Evolutionary conservation across 768 basidiomycete species (phyloP).

Genomic region (Podaxis sp.): DNA sequence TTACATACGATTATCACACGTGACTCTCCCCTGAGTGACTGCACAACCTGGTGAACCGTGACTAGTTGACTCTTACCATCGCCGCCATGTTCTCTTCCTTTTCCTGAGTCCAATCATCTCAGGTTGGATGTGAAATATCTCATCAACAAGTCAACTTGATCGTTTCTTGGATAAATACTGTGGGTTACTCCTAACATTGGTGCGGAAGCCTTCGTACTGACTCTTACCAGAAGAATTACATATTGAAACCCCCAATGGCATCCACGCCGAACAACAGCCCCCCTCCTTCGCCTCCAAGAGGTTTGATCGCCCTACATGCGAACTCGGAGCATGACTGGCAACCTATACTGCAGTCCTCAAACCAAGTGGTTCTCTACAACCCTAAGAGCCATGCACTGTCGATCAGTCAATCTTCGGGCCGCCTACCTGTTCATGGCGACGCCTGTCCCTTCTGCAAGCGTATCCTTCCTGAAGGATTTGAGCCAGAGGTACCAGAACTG

Average conservation of each 20-base stretch:
- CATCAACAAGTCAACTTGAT: background rate
- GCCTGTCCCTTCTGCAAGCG: conserved; percentile 79
- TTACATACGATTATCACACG: background rate
- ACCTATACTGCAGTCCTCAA: conserved; percentile 78
- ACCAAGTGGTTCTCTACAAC: conserved; percentile 88
- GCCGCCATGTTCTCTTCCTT: background rate
- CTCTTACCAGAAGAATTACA: background rate
- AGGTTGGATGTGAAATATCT: background rate
- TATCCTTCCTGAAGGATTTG: conserved; percentile 48
- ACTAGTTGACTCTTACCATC: background rate
- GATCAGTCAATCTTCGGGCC: conserved; percentile 41
- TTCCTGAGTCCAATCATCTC: background rate
- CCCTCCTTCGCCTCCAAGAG: conserved; percentile 17
- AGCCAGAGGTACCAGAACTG: conserved; percentile 22
- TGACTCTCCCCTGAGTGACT: background rate
- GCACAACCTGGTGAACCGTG: background rate
- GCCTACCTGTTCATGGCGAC: conserved; percentile 24
- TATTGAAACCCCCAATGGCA: background rate
- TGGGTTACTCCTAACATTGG: background rate
- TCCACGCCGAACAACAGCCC: conserved; percentile 6
- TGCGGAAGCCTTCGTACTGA: background rate
- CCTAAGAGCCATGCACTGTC: conserved; percentile 81
- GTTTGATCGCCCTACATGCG: conserved; percentile 17
- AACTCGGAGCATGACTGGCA: conserved; percentile 53
- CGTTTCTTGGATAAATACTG: background rate